A percentile compares a stretch with the other conserved stretches of the same genome.
These are phyloP conservation scores for Benincasa hispida DNA, from an alignment of 306 rosid species.

Conservation along the genomic window DNA sequence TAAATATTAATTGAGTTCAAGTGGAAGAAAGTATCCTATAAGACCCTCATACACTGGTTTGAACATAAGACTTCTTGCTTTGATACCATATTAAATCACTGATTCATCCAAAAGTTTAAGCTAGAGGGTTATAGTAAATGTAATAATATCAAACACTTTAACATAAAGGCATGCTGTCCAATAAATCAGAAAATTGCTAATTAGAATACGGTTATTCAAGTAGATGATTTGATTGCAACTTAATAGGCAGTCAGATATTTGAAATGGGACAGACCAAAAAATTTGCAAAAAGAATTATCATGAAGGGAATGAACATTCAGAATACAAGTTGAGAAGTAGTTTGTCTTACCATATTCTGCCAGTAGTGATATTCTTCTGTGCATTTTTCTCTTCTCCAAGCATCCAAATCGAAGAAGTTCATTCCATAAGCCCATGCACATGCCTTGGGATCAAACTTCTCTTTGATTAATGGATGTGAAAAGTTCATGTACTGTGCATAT, in stretches of 20 bases:
- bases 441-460: slow-evolving; percentile 6
- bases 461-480: slow-evolving; percentile 7
- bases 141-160: too few species aligned
- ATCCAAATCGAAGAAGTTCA: slow-evolving; percentile 7
- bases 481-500: slow-evolving; percentile 7
- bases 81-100: too few species aligned
- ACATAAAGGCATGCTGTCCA: neutral
- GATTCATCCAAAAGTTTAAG: too few species aligned
- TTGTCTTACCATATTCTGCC: slow-evolving; percentile 7
- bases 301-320: slow-evolving; percentile 34
- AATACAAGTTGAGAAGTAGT: neutral
- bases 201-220: neutral
- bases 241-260: neutral
- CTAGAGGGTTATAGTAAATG: too few species aligned
- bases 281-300: slow-evolving; percentile 47
- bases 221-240: neutral
- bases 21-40: too few species aligned
- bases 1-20: too few species aligned
- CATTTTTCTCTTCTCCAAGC: slow-evolving; percentile 11
- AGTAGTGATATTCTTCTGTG: slow-evolving; percentile 8
- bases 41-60: too few species aligned
- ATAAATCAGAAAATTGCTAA: neutral
- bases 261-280: neutral
- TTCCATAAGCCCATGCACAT: slow-evolving; percentile 9
- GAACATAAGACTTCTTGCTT: too few species aligned